Base-by-base conservation (phyloP, 2,329 filamentous ascomycete genomes). In the Fusarium virguliforme region DNA sequence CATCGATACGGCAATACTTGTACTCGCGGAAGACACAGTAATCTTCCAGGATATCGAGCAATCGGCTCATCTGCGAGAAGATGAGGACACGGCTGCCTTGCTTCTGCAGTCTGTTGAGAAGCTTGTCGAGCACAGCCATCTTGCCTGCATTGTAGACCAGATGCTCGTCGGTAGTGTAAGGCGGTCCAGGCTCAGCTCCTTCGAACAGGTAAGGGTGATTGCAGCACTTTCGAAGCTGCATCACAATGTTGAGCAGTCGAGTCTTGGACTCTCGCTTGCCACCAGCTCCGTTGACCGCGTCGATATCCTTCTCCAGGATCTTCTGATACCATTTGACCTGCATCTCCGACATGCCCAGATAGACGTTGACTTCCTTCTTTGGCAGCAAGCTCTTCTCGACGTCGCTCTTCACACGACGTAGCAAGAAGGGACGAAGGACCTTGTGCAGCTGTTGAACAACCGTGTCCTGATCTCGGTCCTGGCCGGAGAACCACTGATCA, bases 251-350 rank as follows among this genome's bases (percentile, higher is more conserved):
- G 71, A 99, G 87, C 24, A 99, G 88, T 71, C 96, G 91, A 1
- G 96, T 99, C 85, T 99, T 99, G 34, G 95, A 98, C 83, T 99
- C 96, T 66, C 95, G 92, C 83, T 98, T 99, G 56, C 96, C 96
- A 70, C 92, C 94, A 32, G 95, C 96, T 67, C 96, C 96, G 74
- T 99, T 99, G 76, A 99, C 95, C 13, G 96, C 96, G 81, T 99
- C 96, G 68, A 99, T 99, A 77, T 99, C 96, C 83, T 98, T 99
- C 78, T 99, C 96, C 4, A 99, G 85, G 75, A 99, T 99, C 84
- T 98, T 98, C 81, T 97, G 93, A 79, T 99, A 99, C 95, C 96
- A 99, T 79, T 96, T 97, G 74, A 98, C 89, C 81, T 99, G 96
- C 96, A 99, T 99, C 64, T 98, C 95, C 1, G 96, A 95, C 95